Evolutionary conservation across 805 yeast genomes (phyloP).

Genomic region (Candida germanica): DNA sequence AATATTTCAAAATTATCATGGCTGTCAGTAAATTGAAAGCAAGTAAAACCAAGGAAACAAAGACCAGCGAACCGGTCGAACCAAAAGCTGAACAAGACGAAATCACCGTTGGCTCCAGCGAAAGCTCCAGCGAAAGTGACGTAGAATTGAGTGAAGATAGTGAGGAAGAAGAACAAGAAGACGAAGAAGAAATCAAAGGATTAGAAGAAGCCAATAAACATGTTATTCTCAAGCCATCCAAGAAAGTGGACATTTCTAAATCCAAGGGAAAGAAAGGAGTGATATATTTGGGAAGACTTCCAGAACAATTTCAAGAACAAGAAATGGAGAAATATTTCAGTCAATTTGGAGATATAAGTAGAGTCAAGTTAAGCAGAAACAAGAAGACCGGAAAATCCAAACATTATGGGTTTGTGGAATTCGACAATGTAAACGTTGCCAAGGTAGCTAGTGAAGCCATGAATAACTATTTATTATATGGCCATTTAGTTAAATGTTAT

Average conservation of each 20-base stretch:
- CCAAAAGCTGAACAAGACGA: slow-evolving; percentile 14
- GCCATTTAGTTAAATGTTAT: slow-evolving; percentile 71
- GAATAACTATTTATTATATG: slow-evolving; percentile 89
- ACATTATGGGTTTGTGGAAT: slow-evolving; percentile 90
- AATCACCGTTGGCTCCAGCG: slow-evolving; percentile 36
- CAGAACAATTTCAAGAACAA: slow-evolving; percentile 85
- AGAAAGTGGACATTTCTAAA: slow-evolving; percentile 12
- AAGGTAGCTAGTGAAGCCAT: slow-evolving; percentile 89
- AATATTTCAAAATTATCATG: slow-evolving; percentile 13
- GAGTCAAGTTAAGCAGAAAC: slow-evolving; percentile 80
- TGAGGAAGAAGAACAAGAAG: slow-evolving; percentile 20
- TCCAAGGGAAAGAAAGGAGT: slow-evolving; percentile 51
- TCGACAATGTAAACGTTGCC: slow-evolving; percentile 71
- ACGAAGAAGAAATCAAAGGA: slow-evolving; percentile 21
- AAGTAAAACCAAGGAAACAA: slow-evolving; percentile 1
- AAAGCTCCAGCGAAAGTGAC: slow-evolving; percentile 14
- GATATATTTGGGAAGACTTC: slow-evolving; percentile 86
- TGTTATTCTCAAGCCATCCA: slow-evolving; percentile 20
- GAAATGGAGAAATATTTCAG: slow-evolving; percentile 76
- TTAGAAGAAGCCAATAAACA: slow-evolving; percentile 19
- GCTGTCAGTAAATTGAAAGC: slow-evolving; percentile 5
- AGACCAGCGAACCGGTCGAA: slow-evolving; percentile 9
- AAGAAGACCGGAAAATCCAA: slow-evolving; percentile 87
- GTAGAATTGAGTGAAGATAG: slow-evolving; percentile 17
- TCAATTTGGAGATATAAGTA: slow-evolving; percentile 85